A percentile compares a stretch with the other conserved stretches of the same genome.
Evolutionary conservation across 1,284 basidiomycete genomes (phyloP).

Genomic region (Irpex lacteus): DNA sequence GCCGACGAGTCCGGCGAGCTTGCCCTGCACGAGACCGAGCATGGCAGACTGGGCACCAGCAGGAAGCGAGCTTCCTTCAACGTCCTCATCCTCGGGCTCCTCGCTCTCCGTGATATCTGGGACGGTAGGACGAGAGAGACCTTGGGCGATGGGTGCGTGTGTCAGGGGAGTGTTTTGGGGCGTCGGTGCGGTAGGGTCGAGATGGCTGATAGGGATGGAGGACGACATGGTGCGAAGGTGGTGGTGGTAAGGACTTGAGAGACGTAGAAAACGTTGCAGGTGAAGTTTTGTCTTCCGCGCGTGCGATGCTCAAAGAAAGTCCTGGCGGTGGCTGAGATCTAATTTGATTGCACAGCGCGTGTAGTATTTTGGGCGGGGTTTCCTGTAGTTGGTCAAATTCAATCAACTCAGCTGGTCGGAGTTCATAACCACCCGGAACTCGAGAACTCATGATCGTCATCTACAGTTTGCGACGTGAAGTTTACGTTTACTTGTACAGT

Average conservation of each 20-base stretch:
- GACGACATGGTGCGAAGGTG: constrained; percentile 40
- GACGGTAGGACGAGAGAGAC: constrained; percentile 66
- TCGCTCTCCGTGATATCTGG: constrained; percentile 69
- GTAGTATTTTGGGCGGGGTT: neutral
- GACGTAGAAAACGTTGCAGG: neutral
- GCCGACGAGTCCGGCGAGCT: constrained; percentile 69
- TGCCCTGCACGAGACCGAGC: constrained; percentile 61
- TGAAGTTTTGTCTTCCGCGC: neutral
- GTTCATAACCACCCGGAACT: neutral
- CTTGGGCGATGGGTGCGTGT: constrained; percentile 63
- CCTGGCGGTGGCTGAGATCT: neutral
- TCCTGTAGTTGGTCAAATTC: neutral
- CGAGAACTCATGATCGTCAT: too few species aligned
- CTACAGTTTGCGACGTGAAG: too few species aligned
- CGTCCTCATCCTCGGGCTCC: constrained; percentile 53
- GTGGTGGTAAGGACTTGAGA: neutral
- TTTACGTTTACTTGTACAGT: too few species aligned
- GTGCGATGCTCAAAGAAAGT: neutral
- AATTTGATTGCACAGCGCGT: neutral
- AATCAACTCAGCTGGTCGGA: neutral
- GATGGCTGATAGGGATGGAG: constrained; percentile 42
- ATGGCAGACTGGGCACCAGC: constrained; percentile 45
- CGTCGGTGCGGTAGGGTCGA: constrained; percentile 64
- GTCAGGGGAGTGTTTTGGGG: constrained; percentile 81
- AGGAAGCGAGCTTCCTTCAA: constrained; percentile 20